Conservation (phyloP, 306 rosid genomes). For the Acacia confusa region DNA sequence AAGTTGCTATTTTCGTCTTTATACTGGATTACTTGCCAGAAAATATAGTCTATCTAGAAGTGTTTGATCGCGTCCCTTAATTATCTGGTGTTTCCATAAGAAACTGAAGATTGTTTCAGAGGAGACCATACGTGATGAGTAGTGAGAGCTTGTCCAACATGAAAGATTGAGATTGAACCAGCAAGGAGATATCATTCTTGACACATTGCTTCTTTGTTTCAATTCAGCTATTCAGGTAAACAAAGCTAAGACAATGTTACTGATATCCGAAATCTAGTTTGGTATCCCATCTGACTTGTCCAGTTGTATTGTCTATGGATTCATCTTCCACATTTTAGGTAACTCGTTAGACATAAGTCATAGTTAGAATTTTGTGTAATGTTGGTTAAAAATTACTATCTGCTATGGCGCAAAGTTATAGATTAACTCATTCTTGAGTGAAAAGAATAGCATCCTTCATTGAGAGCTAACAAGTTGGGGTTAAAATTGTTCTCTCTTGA, state of each 20-base stretch:
- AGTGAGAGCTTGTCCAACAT: too few species aligned
- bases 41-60: too few species aligned
- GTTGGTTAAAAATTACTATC: too few species aligned
- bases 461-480: slow-evolving; percentile 11
- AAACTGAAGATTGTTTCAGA: too few species aligned
- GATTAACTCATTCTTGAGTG: neutral
- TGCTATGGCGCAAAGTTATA: too few species aligned
- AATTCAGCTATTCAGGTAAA: neutral
- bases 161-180: too few species aligned
- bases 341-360: neutral
- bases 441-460: slow-evolving; percentile 1
- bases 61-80: too few species aligned
- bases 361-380: neutral
- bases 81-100: too few species aligned
- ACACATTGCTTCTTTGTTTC: neutral
- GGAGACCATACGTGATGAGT: too few species aligned
- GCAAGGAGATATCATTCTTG: neutral
- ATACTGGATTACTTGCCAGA: too few species aligned
- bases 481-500: slow-evolving; percentile 61
- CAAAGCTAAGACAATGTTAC: neutral
- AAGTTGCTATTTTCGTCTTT: too few species aligned
- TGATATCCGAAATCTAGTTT: too few species aligned
- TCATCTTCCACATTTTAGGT: slow-evolving; percentile 26
- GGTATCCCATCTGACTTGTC: slow-evolving; percentile 43
- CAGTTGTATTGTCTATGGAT: slow-evolving; percentile 66